Evolutionary conservation across 768 basidiomycete genomes (phyloP).

Genomic region (Neoboletus subvelutipes): DNA sequence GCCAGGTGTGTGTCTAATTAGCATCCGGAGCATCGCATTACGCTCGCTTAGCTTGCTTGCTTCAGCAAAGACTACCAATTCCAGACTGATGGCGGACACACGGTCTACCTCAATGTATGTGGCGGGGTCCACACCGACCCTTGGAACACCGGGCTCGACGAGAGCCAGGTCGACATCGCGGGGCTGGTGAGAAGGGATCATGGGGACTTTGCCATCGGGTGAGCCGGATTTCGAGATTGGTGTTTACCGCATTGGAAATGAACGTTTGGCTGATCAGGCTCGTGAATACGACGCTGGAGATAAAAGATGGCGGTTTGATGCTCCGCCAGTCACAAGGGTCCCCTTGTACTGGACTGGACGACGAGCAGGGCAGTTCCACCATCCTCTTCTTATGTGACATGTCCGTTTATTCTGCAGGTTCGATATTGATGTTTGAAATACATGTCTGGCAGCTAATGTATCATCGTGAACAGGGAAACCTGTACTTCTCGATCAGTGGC

Average conservation of each 20-base stretch:
- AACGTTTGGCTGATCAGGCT: slow-evolving; percentile 15
- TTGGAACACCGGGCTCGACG: slow-evolving; percentile 55
- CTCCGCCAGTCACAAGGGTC: slow-evolving; percentile 65
- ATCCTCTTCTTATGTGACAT: slow-evolving; percentile 79
- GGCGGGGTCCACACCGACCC: slow-evolving; percentile 52
- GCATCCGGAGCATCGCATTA: neutral
- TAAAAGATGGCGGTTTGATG: slow-evolving; percentile 53
- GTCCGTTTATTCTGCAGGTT: slow-evolving; percentile 55
- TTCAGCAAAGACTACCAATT: slow-evolving; percentile 65
- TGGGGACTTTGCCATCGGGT: slow-evolving; percentile 77
- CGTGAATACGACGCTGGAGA: slow-evolving; percentile 59
- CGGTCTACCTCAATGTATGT: slow-evolving; percentile 65
- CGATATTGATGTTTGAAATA: neutral
- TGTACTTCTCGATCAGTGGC: slow-evolving; percentile 62
- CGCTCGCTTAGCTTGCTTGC: slow-evolving; percentile 11
- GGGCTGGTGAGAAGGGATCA: slow-evolving; percentile 61
- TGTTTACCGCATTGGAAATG: no score
- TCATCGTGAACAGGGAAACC: slow-evolving; percentile 40
- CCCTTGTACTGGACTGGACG: slow-evolving; percentile 47
- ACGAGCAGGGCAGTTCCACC: slow-evolving; percentile 57
- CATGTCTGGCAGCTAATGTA: neutral
- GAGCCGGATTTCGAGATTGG: slow-evolving; percentile 5
- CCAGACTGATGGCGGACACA: slow-evolving; percentile 44
- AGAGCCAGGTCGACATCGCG: slow-evolving; percentile 50
- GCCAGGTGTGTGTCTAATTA: slow-evolving; percentile 45